These are phyloP conservation scores for Candida endomychidarum DNA, from an alignment of 805 yeast species.

Conservation along the genomic window DNA sequence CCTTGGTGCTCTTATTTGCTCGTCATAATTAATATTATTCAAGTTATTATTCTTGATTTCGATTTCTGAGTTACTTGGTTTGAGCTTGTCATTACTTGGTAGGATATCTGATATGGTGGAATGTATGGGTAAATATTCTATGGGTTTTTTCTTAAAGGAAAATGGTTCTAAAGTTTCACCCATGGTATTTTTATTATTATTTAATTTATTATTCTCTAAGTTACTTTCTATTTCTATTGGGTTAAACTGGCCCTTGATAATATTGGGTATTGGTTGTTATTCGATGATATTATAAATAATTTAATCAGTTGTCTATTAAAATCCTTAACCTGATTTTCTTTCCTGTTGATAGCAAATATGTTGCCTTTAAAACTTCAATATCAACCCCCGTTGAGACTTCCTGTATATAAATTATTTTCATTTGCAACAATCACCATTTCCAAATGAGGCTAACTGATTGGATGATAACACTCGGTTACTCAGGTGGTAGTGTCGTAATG, in stretches of 20 bases:
- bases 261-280: no score
- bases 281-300: no score
- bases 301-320: not conserved
- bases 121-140: slow-evolving; percentile 18
- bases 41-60: slow-evolving; percentile 1
- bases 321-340: not conserved
- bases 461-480: not conserved
- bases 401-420: slow-evolving; percentile 3
- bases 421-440: slow-evolving; percentile 5
- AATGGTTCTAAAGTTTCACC: slow-evolving; percentile 21
- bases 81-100: slow-evolving; percentile 12
- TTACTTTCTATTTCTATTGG: not conserved
- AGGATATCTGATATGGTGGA: slow-evolving; percentile 30
- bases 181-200: slow-evolving; percentile 7
- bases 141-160: slow-evolving; percentile 33
- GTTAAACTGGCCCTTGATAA: no score
- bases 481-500: not conserved
- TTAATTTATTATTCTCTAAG: not conserved
- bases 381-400: slow-evolving; percentile 1
- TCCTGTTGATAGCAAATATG: slow-evolving; percentile 1
- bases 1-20: slow-evolving; percentile 55
- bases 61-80: not conserved
- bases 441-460: slow-evolving; percentile 8
- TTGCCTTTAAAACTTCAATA: not conserved
- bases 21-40: slow-evolving; percentile 45